Evolutionary conservation across 257 asterid species (phyloP).

Genomic region (Asclepias syriaca): DNA sequence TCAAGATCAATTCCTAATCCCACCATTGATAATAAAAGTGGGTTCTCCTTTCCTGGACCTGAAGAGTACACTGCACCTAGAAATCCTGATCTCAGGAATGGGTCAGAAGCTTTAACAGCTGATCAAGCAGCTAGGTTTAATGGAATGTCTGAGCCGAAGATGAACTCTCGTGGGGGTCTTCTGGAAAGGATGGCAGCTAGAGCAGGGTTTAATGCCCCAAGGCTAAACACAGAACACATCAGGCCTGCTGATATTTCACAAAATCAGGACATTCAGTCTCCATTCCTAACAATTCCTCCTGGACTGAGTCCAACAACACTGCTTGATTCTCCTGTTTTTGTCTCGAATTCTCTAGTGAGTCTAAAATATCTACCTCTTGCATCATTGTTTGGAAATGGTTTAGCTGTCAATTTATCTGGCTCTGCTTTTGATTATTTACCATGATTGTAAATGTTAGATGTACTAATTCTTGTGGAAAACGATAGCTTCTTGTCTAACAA

Average conservation of each 20-base stretch:
- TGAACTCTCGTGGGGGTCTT: conserved; percentile 55
- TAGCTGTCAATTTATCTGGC: neutral
- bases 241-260: conserved; percentile 43
- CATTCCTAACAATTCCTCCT: conserved; percentile 69
- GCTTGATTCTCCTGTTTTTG: conserved; percentile 81
- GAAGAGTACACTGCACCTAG: conserved; percentile 12
- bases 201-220: conserved; percentile 82
- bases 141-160: conserved; percentile 30
- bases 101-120: conserved; percentile 15
- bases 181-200: conserved; percentile 80
- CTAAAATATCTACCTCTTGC: neutral
- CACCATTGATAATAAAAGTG: conserved; percentile 27
- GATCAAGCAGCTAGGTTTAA: conserved; percentile 27
- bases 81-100: conserved; percentile 24
- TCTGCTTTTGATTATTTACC: neutral
- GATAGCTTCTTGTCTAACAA: neutral
- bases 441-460: neutral
- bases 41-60: conserved; percentile 18
- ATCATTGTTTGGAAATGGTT: neutral
- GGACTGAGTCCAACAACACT: conserved; percentile 83
- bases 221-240: conserved; percentile 59
- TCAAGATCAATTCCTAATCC: conserved; percentile 26
- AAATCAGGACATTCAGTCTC: conserved; percentile 48
- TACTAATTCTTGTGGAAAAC: neutral
- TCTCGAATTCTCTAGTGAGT: conserved; percentile 63